Percentiles rank a stretch among this genome's conserved stretches.
Evolutionary conservation across 2,329 filamentous ascomycete species (phyloP).

Genomic region (Fusarium azukiicola): DNA sequence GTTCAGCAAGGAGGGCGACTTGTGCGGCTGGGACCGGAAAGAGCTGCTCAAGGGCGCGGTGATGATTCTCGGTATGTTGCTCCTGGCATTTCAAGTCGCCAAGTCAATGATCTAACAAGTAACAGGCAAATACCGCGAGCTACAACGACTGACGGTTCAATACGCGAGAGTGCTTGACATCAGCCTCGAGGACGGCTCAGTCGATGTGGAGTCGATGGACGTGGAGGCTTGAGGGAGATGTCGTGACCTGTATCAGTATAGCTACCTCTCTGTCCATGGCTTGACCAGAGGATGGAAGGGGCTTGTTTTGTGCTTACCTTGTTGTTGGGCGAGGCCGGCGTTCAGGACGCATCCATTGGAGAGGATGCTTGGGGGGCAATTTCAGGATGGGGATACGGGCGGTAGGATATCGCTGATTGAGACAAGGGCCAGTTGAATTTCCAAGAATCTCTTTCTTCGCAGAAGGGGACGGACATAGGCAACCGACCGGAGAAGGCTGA

Average conservation of each 20-base stretch:
- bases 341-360: conserved; percentile 42
- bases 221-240: conserved; percentile 58
- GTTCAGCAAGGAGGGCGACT: conserved; percentile 83
- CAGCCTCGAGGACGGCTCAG: conserved; percentile 69
- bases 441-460: neutral
- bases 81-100: neutral
- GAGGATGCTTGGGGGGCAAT: conserved; percentile 31
- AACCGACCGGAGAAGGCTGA: conserved; percentile 35
- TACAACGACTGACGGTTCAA: conserved; percentile 96
- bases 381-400: conserved; percentile 28
- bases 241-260: conserved; percentile 49
- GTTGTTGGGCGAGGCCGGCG: conserved; percentile 38
- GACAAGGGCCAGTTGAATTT: conserved; percentile 37
- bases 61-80: conserved; percentile 90
- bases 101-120: conserved; percentile 56
- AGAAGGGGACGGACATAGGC: neutral
- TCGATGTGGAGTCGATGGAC: conserved; percentile 69
- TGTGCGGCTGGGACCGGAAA: conserved; percentile 95
- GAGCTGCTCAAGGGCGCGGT: conserved; percentile 95
- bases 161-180: conserved; percentile 92
- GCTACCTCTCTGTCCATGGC: conserved; percentile 10
- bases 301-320: conserved; percentile 34
- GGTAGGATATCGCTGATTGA: conserved; percentile 46
- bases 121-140: conserved; percentile 94
- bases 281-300: conserved; percentile 4